phyloP scores from a whole-genome alignment of 495 filamentous ascomycete genomes.

The Copromyces sp. region DNA sequence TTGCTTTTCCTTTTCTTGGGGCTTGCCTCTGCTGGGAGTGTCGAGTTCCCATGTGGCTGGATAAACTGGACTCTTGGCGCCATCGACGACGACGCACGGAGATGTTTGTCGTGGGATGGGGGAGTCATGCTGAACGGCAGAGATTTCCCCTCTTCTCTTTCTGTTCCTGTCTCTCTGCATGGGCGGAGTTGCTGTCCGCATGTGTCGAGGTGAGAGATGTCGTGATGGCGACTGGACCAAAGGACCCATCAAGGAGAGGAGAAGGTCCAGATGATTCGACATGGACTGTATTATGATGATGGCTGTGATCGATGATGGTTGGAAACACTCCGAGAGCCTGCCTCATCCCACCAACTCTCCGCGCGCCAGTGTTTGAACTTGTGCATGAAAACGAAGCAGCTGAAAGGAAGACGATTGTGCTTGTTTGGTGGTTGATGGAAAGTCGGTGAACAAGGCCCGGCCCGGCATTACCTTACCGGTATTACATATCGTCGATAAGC shows the following conservation, averaged over 20 bases:
- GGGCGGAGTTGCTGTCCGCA: not conserved
- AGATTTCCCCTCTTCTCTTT: not conserved
- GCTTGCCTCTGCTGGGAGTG: not conserved
- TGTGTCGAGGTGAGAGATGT: not conserved
- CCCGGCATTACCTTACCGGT: not conserved
- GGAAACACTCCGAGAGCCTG: not conserved
- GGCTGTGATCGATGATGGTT: not conserved
- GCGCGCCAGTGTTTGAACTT: not conserved
- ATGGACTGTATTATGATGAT: not conserved
- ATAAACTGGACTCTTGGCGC: not conserved
- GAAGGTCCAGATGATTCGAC: not conserved
- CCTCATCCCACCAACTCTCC: not conserved
- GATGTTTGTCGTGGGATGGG: not conserved
- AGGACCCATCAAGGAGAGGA: not conserved
- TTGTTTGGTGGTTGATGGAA: not conserved
- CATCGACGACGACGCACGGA: not conserved
- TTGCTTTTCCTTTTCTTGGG: not conserved
- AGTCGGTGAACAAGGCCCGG: not conserved
- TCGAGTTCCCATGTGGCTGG: not conserved
- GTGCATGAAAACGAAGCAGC: not conserved
- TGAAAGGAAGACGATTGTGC: not conserved
- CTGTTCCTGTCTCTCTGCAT: not conserved
- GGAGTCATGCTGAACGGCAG: not conserved
- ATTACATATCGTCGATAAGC: not conserved
- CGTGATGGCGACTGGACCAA: not conserved